Conservation (phyloP, 768 basidiomycete species). For the Crepidotus variabilis region DNA sequence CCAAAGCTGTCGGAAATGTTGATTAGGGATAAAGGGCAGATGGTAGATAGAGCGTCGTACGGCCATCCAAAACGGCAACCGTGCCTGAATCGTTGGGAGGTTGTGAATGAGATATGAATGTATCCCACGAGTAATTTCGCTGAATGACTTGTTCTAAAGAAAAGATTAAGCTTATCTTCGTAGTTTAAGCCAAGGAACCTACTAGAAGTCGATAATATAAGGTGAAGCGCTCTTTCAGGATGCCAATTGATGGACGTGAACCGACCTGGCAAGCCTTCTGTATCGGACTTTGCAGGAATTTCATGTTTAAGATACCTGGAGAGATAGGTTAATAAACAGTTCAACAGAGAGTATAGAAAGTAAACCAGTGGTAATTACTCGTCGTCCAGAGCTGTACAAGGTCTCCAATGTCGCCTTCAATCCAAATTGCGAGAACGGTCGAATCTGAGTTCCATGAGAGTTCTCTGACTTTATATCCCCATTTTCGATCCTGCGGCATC, state of each 20-base stretch:
- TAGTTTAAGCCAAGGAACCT: not conserved
- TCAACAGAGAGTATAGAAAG: not conserved
- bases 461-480: slow-evolving; percentile 74
- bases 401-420: slow-evolving; percentile 65
- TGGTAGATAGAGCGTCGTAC: slow-evolving; percentile 38
- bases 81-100: slow-evolving; percentile 77
- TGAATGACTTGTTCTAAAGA: slow-evolving; percentile 49
- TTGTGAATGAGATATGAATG: slow-evolving; percentile 50
- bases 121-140: slow-evolving; percentile 76
- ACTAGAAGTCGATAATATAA: slow-evolving; percentile 58
- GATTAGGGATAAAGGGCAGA: slow-evolving; percentile 1
- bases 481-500: slow-evolving; percentile 33
- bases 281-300: slow-evolving; percentile 43
- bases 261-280: slow-evolving; percentile 32
- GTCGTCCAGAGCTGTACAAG: slow-evolving; percentile 91
- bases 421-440: slow-evolving; percentile 80
- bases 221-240: slow-evolving; percentile 65
- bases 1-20: slow-evolving; percentile 42
- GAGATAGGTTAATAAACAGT: not conserved
- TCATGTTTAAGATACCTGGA: slow-evolving; percentile 92
- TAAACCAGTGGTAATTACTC: slow-evolving; percentile 91
- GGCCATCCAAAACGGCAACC: slow-evolving; percentile 87
- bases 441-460: slow-evolving; percentile 89
- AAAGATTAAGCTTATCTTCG: not conserved
- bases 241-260: slow-evolving; percentile 86